A percentile compares a stretch with the other conserved stretches of the same genome.
These are phyloP conservation scores for Ogataea saltuana DNA, from an alignment of 805 yeast genomes.

Conservation along the genomic window DNA sequence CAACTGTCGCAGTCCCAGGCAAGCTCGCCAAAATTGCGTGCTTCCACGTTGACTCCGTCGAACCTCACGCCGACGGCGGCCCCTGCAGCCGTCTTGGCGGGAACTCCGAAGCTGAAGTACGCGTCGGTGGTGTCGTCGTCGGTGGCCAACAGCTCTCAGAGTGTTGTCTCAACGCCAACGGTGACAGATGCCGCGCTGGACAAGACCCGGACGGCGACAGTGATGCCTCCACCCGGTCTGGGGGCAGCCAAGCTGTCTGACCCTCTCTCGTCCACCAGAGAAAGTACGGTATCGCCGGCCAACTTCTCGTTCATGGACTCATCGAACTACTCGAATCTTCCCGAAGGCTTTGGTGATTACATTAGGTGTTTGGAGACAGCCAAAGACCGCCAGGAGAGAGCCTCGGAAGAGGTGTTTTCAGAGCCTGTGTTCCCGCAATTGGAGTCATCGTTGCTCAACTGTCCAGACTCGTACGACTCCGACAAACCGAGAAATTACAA, in stretches of 20 bases:
- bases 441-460: slow-evolving; percentile 77
- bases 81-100: slow-evolving; percentile 33
- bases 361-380: slow-evolving; percentile 33
- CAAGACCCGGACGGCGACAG: background rate
- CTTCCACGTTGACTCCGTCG: slow-evolving; percentile 17
- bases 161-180: slow-evolving; percentile 1
- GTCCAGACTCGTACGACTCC: slow-evolving; percentile 92
- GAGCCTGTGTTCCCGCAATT: slow-evolving; percentile 56
- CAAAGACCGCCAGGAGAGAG: slow-evolving; percentile 39
- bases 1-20: slow-evolving; percentile 19
- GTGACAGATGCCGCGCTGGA: background rate
- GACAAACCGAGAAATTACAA: slow-evolving; percentile 75
- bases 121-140: slow-evolving; percentile 30
- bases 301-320: slow-evolving; percentile 25
- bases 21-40: slow-evolving; percentile 21
- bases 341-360: slow-evolving; percentile 29
- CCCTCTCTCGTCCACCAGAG: slow-evolving; percentile 6
- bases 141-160: slow-evolving; percentile 7
- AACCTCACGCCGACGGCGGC: slow-evolving; percentile 16
- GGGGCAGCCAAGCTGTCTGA: background rate
- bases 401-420: slow-evolving; percentile 22
- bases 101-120: slow-evolving; percentile 43
- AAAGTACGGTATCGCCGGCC: slow-evolving; percentile 14
- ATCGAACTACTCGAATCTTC: slow-evolving; percentile 28
- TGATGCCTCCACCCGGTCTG: slow-evolving; percentile 6